A percentile compares a stretch with the other conserved stretches of the same genome.
These are phyloP conservation scores for Botryosphaeria agaves DNA, from an alignment of 2,329 filamentous ascomycete genomes.

Conservation along the genomic window DNA sequence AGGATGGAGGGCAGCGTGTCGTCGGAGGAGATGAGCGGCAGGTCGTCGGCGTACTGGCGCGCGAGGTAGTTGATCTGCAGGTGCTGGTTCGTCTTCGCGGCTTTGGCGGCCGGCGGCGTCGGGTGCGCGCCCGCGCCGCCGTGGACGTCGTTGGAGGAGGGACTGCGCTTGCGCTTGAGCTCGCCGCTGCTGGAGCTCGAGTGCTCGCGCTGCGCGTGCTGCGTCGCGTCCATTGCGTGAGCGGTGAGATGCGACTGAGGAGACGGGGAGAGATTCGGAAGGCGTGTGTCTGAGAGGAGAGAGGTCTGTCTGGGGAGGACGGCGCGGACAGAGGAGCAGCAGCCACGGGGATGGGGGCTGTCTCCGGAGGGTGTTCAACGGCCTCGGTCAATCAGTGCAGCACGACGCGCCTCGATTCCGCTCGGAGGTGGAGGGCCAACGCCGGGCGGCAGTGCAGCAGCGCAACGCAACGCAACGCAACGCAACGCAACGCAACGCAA, in stretches of 20 bases:
- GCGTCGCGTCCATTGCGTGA: slow-evolving; percentile 2
- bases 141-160: slow-evolving; percentile 13
- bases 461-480: slow-evolving; percentile 1
- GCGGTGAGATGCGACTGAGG: background rate
- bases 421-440: slow-evolving; percentile 2
- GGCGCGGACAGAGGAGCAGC: slow-evolving; percentile 8
- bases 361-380: too few species aligned
- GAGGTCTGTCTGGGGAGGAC: background rate
- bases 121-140: slow-evolving; percentile 10
- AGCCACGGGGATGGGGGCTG: slow-evolving; percentile 1
- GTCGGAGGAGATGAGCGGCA: slow-evolving; percentile 43
- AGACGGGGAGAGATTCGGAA: slow-evolving; percentile 3
- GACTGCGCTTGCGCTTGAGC: slow-evolving; percentile 30
- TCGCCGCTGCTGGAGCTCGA: slow-evolving; percentile 9
- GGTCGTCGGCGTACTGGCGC: slow-evolving; percentile 41
- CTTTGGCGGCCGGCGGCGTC: slow-evolving; percentile 26
- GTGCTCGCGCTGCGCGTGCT: background rate
- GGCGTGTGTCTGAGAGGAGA: background rate
- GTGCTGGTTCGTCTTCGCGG: slow-evolving; percentile 39
- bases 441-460: slow-evolving; percentile 2
- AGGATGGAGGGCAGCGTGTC: slow-evolving; percentile 62
- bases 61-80: slow-evolving; percentile 53
- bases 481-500: too few species aligned
- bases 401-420: too few species aligned
- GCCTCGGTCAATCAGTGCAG: too few species aligned